A percentile compares a stretch with the other conserved stretches of the same genome.
Conservation (phyloP, 2,329 filamentous ascomycete genomes). For the Teratosphaeriaceae sp. region DNA sequence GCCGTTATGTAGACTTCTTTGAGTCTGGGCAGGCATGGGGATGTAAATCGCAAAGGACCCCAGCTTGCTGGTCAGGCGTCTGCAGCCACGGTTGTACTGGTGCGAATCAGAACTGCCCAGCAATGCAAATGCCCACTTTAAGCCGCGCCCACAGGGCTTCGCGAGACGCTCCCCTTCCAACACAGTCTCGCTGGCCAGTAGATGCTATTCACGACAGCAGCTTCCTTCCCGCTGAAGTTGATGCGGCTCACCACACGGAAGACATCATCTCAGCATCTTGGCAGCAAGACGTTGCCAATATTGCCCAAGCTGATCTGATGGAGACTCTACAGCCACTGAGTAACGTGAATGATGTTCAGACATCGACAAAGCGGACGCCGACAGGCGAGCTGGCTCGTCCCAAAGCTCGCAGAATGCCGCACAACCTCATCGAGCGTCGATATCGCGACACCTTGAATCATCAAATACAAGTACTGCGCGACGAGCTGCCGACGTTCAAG, state of each 20-base stretch:
- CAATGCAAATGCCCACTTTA: background rate
- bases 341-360: background rate
- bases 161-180: background rate
- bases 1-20: slow-evolving; percentile 1
- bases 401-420: slow-evolving; percentile 12
- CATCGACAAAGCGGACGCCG: background rate
- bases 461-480: slow-evolving; percentile 36
- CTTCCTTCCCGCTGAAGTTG: background rate
- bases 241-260: background rate
- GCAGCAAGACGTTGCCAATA: background rate
- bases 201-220: slow-evolving; percentile 2
- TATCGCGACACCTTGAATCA: slow-evolving; percentile 41
- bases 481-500: slow-evolving; percentile 6
- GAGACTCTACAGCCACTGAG: slow-evolving; percentile 2
- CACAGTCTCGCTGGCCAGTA: background rate
- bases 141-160: background rate
- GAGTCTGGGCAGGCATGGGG: slow-evolving; percentile 1
- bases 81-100: slow-evolving; percentile 1
- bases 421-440: slow-evolving; percentile 41
- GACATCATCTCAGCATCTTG: background rate
- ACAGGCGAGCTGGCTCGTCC: background rate
- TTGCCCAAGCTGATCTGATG: background rate
- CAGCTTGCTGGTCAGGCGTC: slow-evolving; percentile 1
- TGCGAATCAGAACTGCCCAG: background rate
- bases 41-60: background rate